phyloP scores from a whole-genome alignment of 2,329 filamentous ascomycete species.

The Ilyonectria mors-panacis region DNA sequence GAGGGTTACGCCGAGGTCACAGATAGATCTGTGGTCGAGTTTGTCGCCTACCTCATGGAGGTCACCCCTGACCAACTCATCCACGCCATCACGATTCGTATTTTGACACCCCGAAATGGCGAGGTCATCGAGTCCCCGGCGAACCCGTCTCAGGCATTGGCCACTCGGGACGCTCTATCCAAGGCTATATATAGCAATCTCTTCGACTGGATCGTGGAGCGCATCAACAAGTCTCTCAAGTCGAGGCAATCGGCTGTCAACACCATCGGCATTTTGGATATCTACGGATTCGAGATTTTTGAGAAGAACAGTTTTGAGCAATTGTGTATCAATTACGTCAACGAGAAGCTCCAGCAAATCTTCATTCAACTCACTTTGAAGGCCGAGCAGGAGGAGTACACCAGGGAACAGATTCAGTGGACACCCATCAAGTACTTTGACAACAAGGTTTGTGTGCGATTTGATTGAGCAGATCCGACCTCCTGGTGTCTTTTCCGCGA shows the following conservation, averaged over 20 bases:
- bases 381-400: constrained; percentile 98
- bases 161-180: constrained; percentile 90
- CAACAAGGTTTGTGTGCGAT: constrained; percentile 99
- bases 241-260: constrained; percentile 83
- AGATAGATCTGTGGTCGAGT: constrained; percentile 94
- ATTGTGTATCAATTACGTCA: constrained; percentile 99
- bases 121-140: constrained; percentile 82
- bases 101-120: constrained; percentile 79
- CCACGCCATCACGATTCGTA: constrained; percentile 89
- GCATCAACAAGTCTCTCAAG: constrained; percentile 90
- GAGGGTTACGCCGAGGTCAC: constrained; percentile 88
- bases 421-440: constrained; percentile 99
- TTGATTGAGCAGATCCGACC: constrained; percentile 94
- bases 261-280: constrained; percentile 96
- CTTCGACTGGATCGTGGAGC: constrained; percentile 97
- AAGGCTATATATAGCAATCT: constrained; percentile 98
- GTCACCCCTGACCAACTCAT: constrained; percentile 85
- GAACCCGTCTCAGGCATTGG: constrained; percentile 87
- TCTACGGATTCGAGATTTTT: constrained; percentile 99
- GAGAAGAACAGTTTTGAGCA: constrained; percentile 99
- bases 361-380: constrained; percentile 98
- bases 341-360: constrained; percentile 98
- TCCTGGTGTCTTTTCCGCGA: constrained; percentile 91
- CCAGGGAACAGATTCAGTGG: constrained; percentile 96
- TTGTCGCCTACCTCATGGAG: constrained; percentile 93